phyloP scores from a whole-genome alignment of 1,284 basidiomycete species.

The Schizophyllum amplum region DNA sequence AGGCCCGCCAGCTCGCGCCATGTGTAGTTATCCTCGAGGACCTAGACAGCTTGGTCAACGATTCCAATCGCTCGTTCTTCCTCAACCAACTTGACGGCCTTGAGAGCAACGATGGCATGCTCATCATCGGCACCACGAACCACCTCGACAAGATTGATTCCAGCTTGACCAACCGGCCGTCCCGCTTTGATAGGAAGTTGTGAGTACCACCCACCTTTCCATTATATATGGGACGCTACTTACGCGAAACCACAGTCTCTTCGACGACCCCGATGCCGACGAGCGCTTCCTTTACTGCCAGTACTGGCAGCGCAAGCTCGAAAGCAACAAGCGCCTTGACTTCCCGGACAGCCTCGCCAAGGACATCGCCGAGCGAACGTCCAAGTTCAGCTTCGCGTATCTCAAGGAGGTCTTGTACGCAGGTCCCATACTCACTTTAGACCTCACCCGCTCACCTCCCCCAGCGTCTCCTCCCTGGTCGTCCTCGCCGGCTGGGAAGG shows the following conservation, averaged over 20 bases:
- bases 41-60: slow-evolving; percentile 72
- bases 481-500: slow-evolving; percentile 41
- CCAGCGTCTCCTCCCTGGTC: slow-evolving; percentile 57
- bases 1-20: slow-evolving; percentile 60
- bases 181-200: slow-evolving; percentile 82
- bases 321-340: slow-evolving; percentile 45
- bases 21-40: slow-evolving; percentile 78
- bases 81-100: slow-evolving; percentile 76
- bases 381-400: slow-evolving; percentile 73
- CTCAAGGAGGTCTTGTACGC: slow-evolving; percentile 80
- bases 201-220: slow-evolving; percentile 26
- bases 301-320: slow-evolving; percentile 75
- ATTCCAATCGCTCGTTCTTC: slow-evolving; percentile 75
- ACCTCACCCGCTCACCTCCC: neutral
- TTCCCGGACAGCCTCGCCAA: slow-evolving; percentile 60
- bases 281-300: slow-evolving; percentile 59
- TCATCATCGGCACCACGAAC: slow-evolving; percentile 78
- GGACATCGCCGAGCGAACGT: slow-evolving; percentile 51
- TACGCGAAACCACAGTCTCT: slow-evolving; percentile 30
- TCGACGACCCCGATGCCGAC: slow-evolving; percentile 55
- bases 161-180: slow-evolving; percentile 66
- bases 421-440: neutral
- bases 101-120: slow-evolving; percentile 67
- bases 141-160: slow-evolving; percentile 75
- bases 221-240: neutral